Percentiles rank a stretch among this genome's conserved stretches.
These are phyloP conservation scores for Blastobotrys persicus DNA, from an alignment of 1,139 yeast genomes.

Conservation along the genomic window DNA sequence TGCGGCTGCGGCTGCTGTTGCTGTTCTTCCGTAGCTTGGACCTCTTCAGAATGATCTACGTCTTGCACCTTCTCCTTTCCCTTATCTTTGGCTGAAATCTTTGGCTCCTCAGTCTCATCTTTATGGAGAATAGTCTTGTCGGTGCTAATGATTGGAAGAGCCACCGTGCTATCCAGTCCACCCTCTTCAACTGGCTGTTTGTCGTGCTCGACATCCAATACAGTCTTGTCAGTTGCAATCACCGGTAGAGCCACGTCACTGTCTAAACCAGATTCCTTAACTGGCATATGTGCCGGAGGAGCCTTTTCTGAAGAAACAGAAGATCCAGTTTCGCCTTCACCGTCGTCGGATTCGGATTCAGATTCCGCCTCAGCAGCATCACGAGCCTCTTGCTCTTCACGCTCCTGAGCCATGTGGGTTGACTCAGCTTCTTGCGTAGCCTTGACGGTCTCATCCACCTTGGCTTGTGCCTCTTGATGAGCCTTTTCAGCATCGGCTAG, in stretches of 20 bases:
- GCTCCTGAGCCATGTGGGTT: constrained; percentile 12
- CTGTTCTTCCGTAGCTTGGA: neutral
- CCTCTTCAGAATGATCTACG: neutral
- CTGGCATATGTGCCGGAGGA: neutral
- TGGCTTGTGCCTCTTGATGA: constrained; percentile 7
- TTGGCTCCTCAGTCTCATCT: constrained; percentile 5
- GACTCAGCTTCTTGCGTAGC: constrained; percentile 1
- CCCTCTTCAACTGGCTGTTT: neutral
- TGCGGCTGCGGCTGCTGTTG: constrained; percentile 9
- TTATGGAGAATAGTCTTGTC: constrained; percentile 1
- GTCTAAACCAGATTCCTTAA: constrained; percentile 4
- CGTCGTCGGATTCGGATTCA: constrained; percentile 14
- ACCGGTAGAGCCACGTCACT: constrained; percentile 2
- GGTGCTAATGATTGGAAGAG: constrained; percentile 5
- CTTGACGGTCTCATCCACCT: constrained; percentile 8
- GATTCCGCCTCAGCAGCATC: constrained; percentile 10
- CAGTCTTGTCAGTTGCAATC: constrained; percentile 5
- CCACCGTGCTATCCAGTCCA: constrained; percentile 6
- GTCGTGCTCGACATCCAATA: constrained; percentile 7
- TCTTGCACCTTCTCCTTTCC: constrained; percentile 7
- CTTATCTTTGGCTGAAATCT: constrained; percentile 8
- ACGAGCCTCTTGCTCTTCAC: constrained; percentile 11
- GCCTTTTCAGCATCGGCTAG: constrained; percentile 26
- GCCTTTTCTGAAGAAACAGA: neutral
- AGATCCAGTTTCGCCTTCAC: constrained; percentile 13